Conservation (phyloP, 805 yeast species). For the Jamesozyma lodderae region DNA sequence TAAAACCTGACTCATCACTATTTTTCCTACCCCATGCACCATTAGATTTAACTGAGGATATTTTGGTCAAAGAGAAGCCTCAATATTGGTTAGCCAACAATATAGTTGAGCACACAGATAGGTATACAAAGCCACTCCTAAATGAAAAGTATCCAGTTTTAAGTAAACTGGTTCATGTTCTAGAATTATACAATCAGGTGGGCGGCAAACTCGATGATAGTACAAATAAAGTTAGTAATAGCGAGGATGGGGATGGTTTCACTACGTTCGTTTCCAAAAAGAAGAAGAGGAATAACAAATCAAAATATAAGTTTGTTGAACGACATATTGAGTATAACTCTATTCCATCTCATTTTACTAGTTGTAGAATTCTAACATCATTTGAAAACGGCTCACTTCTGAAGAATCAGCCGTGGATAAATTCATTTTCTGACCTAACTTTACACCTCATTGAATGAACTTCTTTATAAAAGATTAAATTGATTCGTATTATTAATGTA, state of each 20-base stretch:
- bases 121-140: slow-evolving; percentile 37
- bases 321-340: slow-evolving; percentile 16
- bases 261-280: slow-evolving; percentile 16
- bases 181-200: slow-evolving; percentile 1
- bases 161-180: slow-evolving; percentile 31
- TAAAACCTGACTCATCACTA: slow-evolving; percentile 27
- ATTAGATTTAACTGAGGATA: slow-evolving; percentile 38
- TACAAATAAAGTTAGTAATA: slow-evolving; percentile 10
- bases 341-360: slow-evolving; percentile 14
- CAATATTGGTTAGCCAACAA: slow-evolving; percentile 43
- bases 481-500: not conserved
- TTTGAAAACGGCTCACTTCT: slow-evolving; percentile 19
- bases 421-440: slow-evolving; percentile 46
- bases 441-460: slow-evolving; percentile 29
- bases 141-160: slow-evolving; percentile 37
- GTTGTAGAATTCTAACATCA: slow-evolving; percentile 16
- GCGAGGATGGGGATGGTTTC: slow-evolving; percentile 13
- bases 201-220: not conserved
- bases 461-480: not conserved
- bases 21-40: slow-evolving; percentile 76
- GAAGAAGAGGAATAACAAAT: slow-evolving; percentile 11
- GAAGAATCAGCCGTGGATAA: slow-evolving; percentile 35
- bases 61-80: slow-evolving; percentile 32
- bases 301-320: slow-evolving; percentile 9
- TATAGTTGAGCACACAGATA: slow-evolving; percentile 44